A percentile compares a stretch with the other conserved stretches of the same genome.
Evolutionary conservation across 768 basidiomycete genomes (phyloP).

Genomic region (Tricholoma terreum): DNA sequence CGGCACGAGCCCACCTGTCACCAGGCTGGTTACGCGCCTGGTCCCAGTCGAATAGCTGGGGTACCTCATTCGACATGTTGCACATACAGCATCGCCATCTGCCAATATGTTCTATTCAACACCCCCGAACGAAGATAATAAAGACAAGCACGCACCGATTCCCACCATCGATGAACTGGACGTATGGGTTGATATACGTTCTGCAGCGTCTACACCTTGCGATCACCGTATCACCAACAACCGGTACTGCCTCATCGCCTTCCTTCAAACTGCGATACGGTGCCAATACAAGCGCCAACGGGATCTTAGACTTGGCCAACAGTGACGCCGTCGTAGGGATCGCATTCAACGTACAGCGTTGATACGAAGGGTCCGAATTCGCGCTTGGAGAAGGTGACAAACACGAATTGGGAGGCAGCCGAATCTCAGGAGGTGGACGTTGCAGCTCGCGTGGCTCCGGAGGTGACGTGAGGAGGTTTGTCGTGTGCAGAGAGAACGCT

Average conservation of each 20-base stretch:
- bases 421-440: slow-evolving; percentile 83
- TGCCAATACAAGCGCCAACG: slow-evolving; percentile 83
- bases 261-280: slow-evolving; percentile 86
- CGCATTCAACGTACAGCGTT: slow-evolving; percentile 88
- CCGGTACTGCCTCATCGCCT: slow-evolving; percentile 82
- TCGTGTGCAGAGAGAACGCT: slow-evolving; percentile 75
- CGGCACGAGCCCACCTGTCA: slow-evolving; percentile 91
- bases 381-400: slow-evolving; percentile 75
- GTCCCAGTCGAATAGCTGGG: slow-evolving; percentile 98
- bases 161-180: slow-evolving; percentile 97
- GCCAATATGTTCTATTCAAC: slow-evolving; percentile 1
- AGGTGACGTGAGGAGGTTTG: slow-evolving; percentile 90
- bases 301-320: slow-evolving; percentile 86
- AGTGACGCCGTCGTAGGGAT: slow-evolving; percentile 88
- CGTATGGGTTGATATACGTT: slow-evolving; percentile 96
- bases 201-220: slow-evolving; percentile 95
- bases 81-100: slow-evolving; percentile 99
- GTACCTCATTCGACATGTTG: slow-evolving; percentile 96
- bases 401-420: slow-evolving; percentile 80
- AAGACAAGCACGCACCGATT: slow-evolving; percentile 57
- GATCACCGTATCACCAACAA: slow-evolving; percentile 91
- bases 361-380: slow-evolving; percentile 89
- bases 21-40: slow-evolving; percentile 90
- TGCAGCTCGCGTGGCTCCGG: slow-evolving; percentile 86
- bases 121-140: not conserved